Base-by-base conservation (phyloP, 208 protist genomes). In the Trypanosoma theileri region DNA sequence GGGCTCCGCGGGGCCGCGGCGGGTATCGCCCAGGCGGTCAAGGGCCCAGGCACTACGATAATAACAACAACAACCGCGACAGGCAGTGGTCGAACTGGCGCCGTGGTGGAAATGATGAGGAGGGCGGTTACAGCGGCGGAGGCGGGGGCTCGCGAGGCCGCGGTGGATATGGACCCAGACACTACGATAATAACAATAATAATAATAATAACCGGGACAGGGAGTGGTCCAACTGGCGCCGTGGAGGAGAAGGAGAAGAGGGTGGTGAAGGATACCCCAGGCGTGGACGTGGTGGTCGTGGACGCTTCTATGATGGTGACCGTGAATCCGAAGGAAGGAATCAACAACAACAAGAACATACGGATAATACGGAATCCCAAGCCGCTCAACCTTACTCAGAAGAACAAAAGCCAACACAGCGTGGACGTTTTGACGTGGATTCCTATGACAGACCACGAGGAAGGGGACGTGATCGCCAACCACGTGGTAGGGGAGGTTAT, bases 261-360 rank as follows among this genome's bases (percentile, higher is more conserved):
- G n/a, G 14, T 44, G 69, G 63, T 11, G 65, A 67, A 17, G 16
- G 59, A n/a, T 40, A 22, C 22, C 53, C 53, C n/a, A 58, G 63
- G 26, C 35, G 73, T 26, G 65, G 71, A 62, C 52, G 71, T 31
- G 61, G 78, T 64, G 67, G 75, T 12, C 58, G 53, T 24, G 61
- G 57, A 41, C n/a, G 64, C 51, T 12, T 62, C 50, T 48, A 68
- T 72, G 48, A 74, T 64, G 63, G 71, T 54, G n/a, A 58, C 35
- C 58, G 65, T n/a, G 56, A 48, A 35, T 41, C 41, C 16, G 51
- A 24, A 35, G 24, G 22, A 0, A 0, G 12, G 31, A 19, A 58
- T n/a, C 61, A 67, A 28, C 45, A 57, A 19, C 7, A 26, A 31
- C 44, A 48, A 16, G 53, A 35, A 35, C 53, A 3, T 3, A 10